A percentile compares a stretch with the other conserved stretches of the same genome.
These are phyloP conservation scores for Pythium volutum DNA, from an alignment of 352 stramenopile species.

Conservation along the genomic window DNA sequence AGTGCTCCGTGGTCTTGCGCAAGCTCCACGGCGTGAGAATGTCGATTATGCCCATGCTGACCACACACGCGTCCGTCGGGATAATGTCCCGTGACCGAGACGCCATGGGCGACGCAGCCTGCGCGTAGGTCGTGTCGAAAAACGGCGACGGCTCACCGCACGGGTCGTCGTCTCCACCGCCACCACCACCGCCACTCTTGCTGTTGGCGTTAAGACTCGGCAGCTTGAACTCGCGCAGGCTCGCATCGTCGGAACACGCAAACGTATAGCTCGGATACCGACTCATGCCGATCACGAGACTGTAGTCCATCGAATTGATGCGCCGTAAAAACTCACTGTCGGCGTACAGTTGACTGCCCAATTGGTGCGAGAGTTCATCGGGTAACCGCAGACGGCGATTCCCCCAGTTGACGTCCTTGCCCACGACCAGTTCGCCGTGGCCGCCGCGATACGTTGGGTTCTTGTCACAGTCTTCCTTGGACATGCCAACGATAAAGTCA, in stretches of 20 bases:
- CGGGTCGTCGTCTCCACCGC: conserved; percentile 8
- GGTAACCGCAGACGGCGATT: conserved; percentile 70
- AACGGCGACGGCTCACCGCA: conserved; percentile 28
- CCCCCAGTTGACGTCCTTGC: conserved; percentile 88
- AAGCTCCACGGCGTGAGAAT: conserved; percentile 95
- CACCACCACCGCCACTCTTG: conserved; percentile 6
- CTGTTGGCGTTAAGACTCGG: conserved; percentile 9
- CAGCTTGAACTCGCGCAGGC: conserved; percentile 9
- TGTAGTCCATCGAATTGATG: conserved; percentile 98
- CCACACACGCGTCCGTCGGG: conserved; percentile 66
- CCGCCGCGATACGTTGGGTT: conserved; percentile 60
- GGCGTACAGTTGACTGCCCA: conserved; percentile 82
- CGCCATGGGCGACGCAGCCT: conserved; percentile 43
- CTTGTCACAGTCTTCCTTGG: conserved; percentile 65
- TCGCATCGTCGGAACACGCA: conserved; percentile 21
- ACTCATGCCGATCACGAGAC: conserved; percentile 92
- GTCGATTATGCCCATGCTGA: conserved; percentile 97
- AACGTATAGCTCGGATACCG: conserved; percentile 30
- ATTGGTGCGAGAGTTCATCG: conserved; percentile 61
- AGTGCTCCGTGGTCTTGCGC: conserved; percentile 91
- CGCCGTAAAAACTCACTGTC: conserved; percentile 92
- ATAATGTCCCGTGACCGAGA: conserved; percentile 35
- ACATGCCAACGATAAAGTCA: conserved; percentile 87
- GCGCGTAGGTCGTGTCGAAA: conserved; percentile 45
- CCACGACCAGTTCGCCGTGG: conserved; percentile 75